A percentile compares a stretch with the other conserved stretches of the same genome.
Evolutionary conservation across 306 rosid genomes (phyloP).

Genomic region (Corylus avellana): DNA sequence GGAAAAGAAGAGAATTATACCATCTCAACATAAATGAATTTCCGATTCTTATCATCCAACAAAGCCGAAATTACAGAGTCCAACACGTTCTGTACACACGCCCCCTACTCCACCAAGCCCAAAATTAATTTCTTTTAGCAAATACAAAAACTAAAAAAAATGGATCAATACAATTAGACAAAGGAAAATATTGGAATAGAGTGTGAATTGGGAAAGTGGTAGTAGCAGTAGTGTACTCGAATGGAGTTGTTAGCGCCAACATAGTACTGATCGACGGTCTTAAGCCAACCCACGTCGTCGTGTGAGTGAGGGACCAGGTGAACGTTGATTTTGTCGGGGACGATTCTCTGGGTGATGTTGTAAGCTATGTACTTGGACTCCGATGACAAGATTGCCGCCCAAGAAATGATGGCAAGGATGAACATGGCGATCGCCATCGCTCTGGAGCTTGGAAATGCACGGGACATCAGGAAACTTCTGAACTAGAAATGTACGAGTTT

Average conservation of each 20-base stretch:
- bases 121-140: not conserved
- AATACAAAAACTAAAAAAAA: not conserved
- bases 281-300: conserved; percentile 91
- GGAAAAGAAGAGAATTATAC: conserved; percentile 25
- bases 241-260: conserved; percentile 85
- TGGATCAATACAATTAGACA: not conserved
- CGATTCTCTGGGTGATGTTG: conserved; percentile 56
- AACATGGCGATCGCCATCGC: conserved; percentile 35
- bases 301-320: conserved; percentile 88
- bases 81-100: conserved; percentile 79
- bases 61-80: conserved; percentile 75
- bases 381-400: conserved; percentile 27
- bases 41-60: conserved; percentile 70
- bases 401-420: conserved; percentile 17
- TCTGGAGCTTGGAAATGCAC: not conserved
- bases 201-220: not conserved
- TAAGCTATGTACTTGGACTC: conserved; percentile 63
- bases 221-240: conserved; percentile 37
- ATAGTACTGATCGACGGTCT: conserved; percentile 86
- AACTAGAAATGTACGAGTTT: too few relatives aligned
- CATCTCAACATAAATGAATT: conserved; percentile 77
- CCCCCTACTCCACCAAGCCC: conserved; percentile 51
- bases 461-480: not conserved
- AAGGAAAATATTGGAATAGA: too few relatives aligned
- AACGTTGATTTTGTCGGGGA: conserved; percentile 53